phyloP scores from a whole-genome alignment of 257 asterid species.

The Osmanthus fragrans region DNA sequence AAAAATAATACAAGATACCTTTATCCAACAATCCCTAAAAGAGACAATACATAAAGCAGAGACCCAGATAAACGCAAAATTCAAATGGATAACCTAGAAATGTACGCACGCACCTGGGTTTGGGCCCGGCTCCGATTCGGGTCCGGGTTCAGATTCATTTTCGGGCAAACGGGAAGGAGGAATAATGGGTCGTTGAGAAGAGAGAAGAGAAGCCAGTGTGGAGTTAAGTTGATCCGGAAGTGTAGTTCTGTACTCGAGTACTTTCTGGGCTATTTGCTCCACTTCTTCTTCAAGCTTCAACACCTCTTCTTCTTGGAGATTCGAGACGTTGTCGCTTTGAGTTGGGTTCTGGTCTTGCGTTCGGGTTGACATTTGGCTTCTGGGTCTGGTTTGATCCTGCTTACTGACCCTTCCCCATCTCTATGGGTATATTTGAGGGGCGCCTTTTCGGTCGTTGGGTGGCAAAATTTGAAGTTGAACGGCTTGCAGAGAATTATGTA shows the following conservation, averaged over 20 bases:
- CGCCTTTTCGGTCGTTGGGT: background rate
- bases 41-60: background rate
- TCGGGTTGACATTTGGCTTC: conserved; percentile 22
- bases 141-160: conserved; percentile 24
- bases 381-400: background rate
- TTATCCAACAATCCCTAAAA: background rate
- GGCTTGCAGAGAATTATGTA: too few species aligned
- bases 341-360: conserved; percentile 1
- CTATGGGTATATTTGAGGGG: too few species aligned
- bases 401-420: background rate
- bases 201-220: conserved; percentile 33
- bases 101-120: background rate
- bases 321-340: conserved; percentile 10
- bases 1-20: background rate
- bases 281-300: conserved; percentile 31
- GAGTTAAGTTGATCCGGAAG: conserved; percentile 36
- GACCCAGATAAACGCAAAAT: background rate
- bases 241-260: conserved; percentile 26
- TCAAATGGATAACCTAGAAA: background rate
- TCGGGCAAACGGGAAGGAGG: conserved; percentile 2
- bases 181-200: conserved; percentile 30
- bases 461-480: too few species aligned
- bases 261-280: conserved; percentile 34
- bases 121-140: background rate
- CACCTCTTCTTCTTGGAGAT: conserved; percentile 5